These are phyloP conservation scores for Botrytis hyacinthi DNA, from an alignment of 2,329 filamentous ascomycete genomes.

Conservation along the genomic window DNA sequence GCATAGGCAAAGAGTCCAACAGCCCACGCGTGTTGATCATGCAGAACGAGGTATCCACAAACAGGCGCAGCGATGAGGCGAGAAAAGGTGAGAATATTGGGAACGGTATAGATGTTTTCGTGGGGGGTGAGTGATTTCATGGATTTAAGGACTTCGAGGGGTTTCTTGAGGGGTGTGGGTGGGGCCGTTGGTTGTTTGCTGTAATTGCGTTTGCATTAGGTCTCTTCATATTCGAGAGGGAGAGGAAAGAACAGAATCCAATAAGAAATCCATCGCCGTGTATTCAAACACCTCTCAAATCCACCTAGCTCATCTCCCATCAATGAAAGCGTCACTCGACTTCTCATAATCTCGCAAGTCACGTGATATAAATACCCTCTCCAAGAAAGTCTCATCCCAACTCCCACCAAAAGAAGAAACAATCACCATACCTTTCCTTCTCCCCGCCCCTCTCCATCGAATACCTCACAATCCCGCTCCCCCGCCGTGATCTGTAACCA, in stretches of 20 bases:
- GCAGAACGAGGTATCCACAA: slow-evolving; percentile 83
- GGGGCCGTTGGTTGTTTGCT: not conserved
- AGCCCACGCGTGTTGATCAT: slow-evolving; percentile 76
- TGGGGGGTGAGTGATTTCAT: slow-evolving; percentile 46
- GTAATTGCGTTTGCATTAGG: not conserved
- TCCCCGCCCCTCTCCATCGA: not conserved
- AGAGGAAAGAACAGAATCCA: not conserved
- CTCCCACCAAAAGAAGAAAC: not conserved
- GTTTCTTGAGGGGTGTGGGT: slow-evolving; percentile 25
- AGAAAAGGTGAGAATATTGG: slow-evolving; percentile 87
- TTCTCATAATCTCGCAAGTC: not conserved
- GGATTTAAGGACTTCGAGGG: slow-evolving; percentile 31
- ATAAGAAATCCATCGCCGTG: not conserved
- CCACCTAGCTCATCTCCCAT: not conserved
- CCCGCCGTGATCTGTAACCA: not conserved
- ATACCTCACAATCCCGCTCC: not conserved
- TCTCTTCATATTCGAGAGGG: not conserved
- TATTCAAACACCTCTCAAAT: not conserved
- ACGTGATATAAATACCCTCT: not conserved
- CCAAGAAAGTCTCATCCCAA: not conserved
- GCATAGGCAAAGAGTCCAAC: slow-evolving; percentile 89
- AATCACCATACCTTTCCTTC: not conserved
- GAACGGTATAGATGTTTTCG: slow-evolving; percentile 97
- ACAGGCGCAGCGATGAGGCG: slow-evolving; percentile 79
- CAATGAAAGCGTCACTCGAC: not conserved